phyloP scores from a whole-genome alignment of 495 filamentous ascomycete species.

The Stereocaulon alpinum region DNA sequence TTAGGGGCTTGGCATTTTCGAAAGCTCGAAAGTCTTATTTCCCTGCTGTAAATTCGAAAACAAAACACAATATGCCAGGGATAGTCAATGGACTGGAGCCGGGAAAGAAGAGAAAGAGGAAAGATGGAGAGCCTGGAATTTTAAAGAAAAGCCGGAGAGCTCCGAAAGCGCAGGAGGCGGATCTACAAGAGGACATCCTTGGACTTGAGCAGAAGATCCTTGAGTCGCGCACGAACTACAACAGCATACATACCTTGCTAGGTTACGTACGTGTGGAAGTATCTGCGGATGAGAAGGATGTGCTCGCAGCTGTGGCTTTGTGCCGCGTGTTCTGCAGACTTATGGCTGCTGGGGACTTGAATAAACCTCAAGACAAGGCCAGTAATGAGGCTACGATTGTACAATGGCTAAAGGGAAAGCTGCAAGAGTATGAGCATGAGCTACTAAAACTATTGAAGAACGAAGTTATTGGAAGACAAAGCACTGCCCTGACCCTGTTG shows the following conservation, averaged over 20 bases:
- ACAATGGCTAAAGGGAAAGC: constrained; percentile 67
- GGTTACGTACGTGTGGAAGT: constrained; percentile 40
- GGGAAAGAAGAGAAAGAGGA: constrained; percentile 6
- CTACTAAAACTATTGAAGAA: constrained; percentile 45
- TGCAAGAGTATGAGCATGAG: constrained; percentile 54
- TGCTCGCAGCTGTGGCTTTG: constrained; percentile 64
- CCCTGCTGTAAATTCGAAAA: background rate
- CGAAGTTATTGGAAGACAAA: constrained; percentile 35
- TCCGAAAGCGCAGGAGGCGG: constrained; percentile 24
- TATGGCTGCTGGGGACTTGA: constrained; percentile 62
- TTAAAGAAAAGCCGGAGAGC: constrained; percentile 35
- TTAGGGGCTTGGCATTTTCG: constrained; percentile 11
- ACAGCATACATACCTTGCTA: constrained; percentile 74
- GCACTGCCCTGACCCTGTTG: constrained; percentile 59
- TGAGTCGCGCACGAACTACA: constrained; percentile 81
- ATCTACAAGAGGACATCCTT: constrained; percentile 47
- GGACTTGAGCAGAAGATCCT: constrained; percentile 66
- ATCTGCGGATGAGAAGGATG: constrained; percentile 26
- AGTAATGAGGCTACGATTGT: constrained; percentile 66
- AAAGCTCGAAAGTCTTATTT: background rate
- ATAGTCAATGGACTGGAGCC: background rate
- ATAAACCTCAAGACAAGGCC: constrained; percentile 47
- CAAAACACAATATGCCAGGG: background rate
- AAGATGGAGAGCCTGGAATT: background rate
- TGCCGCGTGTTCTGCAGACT: constrained; percentile 85